Evolutionary conservation across 352 stramenopile genomes (phyloP), one percentile per base, ranked within the genome.

Genomic region (Peronosclerospora sorghi): DNA sequence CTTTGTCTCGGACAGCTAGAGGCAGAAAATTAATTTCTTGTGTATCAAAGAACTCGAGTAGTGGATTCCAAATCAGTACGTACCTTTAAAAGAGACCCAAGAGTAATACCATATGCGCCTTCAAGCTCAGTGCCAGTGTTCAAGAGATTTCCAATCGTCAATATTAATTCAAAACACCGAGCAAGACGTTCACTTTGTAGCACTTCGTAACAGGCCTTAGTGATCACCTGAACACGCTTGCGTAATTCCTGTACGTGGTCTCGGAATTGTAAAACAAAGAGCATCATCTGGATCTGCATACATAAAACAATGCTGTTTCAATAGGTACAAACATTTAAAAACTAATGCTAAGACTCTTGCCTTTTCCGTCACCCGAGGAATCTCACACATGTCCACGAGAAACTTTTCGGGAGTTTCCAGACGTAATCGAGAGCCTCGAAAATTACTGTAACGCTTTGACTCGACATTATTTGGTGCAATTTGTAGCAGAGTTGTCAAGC

Each of bases 1-100:
- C 45, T 87, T 86, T n/a, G 78, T 90, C 38, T 90, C 78, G 0
- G 78, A 88, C 4, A 90, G 55, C 68, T 86, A 21, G 2, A 21
- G n/a, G 8, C 8, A 3, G 8, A 12, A 20, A 20, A 5, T 32
- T 51, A 14, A 45, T 14, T 18, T 7, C 24, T 38, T 26, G 10
- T 27, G 4, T 21, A 32, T 23, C 24, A 2, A 3, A 32, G 1
- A 15, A 2, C 50, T 40, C 8, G 45, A 48, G 40, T 26, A 26
- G 21, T 26, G 21, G 6, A 6, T 26, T 7, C 6, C 21, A 26
- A 26, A 26, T n/a, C 8, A 15, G n/a, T 20, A 4, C 27, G 21
- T 45, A 83, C 71, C 66, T 91, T 91, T 3, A 91, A 59, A 35
- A 91, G 36, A 6, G 78, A 91, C 8, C 65, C 63, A 2, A 91